A percentile compares a stretch with the other conserved stretches of the same genome.
These are phyloP conservation scores for Lecanosticta acicola DNA, from an alignment of 2,329 filamentous ascomycete species.

Conservation along the genomic window DNA sequence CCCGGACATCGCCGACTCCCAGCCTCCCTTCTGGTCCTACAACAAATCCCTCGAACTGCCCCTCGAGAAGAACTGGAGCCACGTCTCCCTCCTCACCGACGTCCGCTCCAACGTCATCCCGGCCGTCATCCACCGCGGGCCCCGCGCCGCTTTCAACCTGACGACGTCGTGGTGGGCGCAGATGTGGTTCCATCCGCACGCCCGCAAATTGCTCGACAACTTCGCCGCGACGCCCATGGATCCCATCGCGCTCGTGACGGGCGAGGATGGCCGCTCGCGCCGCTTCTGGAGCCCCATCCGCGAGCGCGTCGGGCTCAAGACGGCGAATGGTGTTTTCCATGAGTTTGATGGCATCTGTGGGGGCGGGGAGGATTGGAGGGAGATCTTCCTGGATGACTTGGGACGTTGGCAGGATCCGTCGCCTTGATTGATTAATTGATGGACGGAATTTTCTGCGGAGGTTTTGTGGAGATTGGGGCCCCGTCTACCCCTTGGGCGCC, in stretches of 20 bases:
- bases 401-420: conserved; percentile 12
- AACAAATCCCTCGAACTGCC: background rate
- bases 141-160: background rate
- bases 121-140: conserved; percentile 7
- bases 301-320: conserved; percentile 8
- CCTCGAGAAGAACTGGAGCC: conserved; percentile 6
- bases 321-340: conserved; percentile 3
- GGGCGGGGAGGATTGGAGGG: background rate
- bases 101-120: conserved; percentile 6
- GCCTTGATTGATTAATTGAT: conserved; percentile 1
- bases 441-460: background rate
- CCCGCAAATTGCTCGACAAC: conserved; percentile 8
- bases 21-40: conserved; percentile 14
- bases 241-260: conserved; percentile 6
- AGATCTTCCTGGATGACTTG: conserved; percentile 8
- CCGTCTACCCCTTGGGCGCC: too few species aligned
- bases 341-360: conserved; percentile 7
- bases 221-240: conserved; percentile 2
- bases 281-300: conserved; percentile 9
- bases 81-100: conserved; percentile 10
- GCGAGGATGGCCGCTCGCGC: background rate
- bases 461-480: too few species aligned
- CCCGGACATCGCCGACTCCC: conserved; percentile 9
- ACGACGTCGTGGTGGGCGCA: conserved; percentile 6
- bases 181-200: conserved; percentile 16